Evolutionary conservation across 176 grass and related monocot genomes (phyloP).

Genomic region (Bolboschoenus planiculmis): DNA sequence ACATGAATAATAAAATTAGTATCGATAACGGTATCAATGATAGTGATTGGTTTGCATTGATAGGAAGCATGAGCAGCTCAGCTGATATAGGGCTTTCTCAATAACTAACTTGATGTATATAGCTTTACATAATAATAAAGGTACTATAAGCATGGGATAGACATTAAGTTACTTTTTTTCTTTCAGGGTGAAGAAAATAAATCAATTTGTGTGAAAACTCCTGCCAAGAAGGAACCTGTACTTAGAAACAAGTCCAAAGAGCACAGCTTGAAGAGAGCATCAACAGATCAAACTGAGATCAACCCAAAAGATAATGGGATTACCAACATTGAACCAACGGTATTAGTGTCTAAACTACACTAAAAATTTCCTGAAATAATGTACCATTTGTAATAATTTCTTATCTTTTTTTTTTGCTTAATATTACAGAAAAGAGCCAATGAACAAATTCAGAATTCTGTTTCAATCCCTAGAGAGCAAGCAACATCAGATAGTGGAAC

Average conservation of each 20-base stretch:
- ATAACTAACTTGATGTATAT: background rate
- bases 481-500: background rate
- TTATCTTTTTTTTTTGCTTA: background rate
- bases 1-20: no score
- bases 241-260: background rate
- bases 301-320: background rate
- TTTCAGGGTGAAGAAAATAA: conserved; percentile 2
- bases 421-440: conserved; percentile 18
- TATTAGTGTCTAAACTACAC: background rate
- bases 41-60: background rate
- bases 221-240: background rate
- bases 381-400: background rate
- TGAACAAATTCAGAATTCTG: background rate
- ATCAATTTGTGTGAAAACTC: background rate
- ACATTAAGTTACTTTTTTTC: background rate
- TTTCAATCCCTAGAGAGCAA: conserved; percentile 5
- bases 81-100: background rate
- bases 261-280: background rate
- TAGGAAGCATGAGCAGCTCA: background rate
- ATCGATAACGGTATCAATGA: no score
- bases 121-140: background rate
- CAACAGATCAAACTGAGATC: background rate
- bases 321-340: background rate
- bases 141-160: background rate
- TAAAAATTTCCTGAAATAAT: background rate